Percentiles rank a stretch among this genome's conserved stretches.
These are phyloP conservation scores for Deinandra increscens DNA, from an alignment of 129 eudicot species.

Conservation along the genomic window DNA sequence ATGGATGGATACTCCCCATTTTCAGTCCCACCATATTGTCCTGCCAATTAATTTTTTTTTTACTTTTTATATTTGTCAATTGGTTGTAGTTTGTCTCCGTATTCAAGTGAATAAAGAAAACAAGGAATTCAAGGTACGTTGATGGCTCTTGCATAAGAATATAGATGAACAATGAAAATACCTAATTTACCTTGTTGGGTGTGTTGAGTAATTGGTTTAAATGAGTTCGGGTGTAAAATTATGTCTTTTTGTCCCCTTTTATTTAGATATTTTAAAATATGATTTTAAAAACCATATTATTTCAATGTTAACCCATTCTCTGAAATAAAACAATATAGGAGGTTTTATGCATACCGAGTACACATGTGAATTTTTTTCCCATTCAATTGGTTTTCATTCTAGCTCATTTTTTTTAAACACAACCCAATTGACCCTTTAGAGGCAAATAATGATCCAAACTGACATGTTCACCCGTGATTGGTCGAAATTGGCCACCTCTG, in stretches of 20 bases:
- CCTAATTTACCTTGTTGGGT: neutral
- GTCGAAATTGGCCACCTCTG: neutral
- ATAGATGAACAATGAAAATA: neutral
- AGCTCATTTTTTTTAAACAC: neutral
- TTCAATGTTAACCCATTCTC: neutral
- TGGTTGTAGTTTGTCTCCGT: slow-evolving; percentile 65
- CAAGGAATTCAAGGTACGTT: slow-evolving; percentile 84
- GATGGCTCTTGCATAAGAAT: slow-evolving; percentile 1
- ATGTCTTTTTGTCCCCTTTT: neutral
- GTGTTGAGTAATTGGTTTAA: neutral
- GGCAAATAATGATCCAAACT: too few relatives aligned
- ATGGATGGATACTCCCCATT: neutral
- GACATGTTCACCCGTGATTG: neutral
- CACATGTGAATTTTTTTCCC: neutral
- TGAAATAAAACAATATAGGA: neutral
- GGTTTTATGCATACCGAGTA: neutral
- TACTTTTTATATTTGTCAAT: neutral
- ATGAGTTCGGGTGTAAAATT: neutral
- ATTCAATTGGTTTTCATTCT: neutral
- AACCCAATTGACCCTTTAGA: neutral
- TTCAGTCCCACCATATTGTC: neutral
- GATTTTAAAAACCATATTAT: neutral
- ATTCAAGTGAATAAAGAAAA: slow-evolving; percentile 90
- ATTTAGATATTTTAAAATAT: neutral
- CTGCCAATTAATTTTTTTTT: slow-evolving; percentile 15